Base-by-base conservation (phyloP, 768 basidiomycete species). In the Candolleomyces eurysporus region DNA sequence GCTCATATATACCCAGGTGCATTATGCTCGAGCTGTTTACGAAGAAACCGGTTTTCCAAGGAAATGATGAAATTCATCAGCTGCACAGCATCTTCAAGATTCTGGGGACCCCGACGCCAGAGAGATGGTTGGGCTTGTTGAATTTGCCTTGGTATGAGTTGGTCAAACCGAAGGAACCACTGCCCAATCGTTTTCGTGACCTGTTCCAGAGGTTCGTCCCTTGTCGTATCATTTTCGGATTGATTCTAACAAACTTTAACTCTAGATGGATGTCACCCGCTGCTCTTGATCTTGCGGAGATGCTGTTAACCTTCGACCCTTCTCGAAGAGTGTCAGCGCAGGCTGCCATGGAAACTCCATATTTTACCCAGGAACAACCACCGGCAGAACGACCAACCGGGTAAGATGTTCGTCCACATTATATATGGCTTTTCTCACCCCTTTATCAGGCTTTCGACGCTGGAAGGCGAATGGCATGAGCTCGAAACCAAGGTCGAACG, bases 391-490 rank as follows among this genome's bases (percentile, higher is more conserved):
- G 83, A 49, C 97, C 97, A 3, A 76, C 82, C 19, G 90, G 92
- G 94, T 96, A 69, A 56, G 91, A 83, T 10, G n/a, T 17, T 57
- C 48, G 10, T 19, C 26, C 51, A n/a, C 58, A 11, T 17, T 48
- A 50, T 64, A 46, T 50, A 60, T 31, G 55, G 19, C 13, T 46
- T 36, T 40, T 45, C 52, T 36, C 19, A 21, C 52, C 63, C 67
- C 39, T 58, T 11, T 31, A 49, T 52, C 64, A 96, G 95, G 57
- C 75, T 98, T 61, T 83, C 89, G 13, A 83, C 83, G 13, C 75
- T 97, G 46, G 87, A 93, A 71, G 96, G 97, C 49, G 97, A 98
- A 72, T 98, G 96, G 92, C 97, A 99, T 74, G 97, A 99, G 73
- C 81, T 96, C 64, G 96, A 98, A 73, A 92, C 93, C 13, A 99